These are phyloP conservation scores for Lyophyllum shimeji DNA, from an alignment of 768 basidiomycete genomes.

Conservation along the genomic window DNA sequence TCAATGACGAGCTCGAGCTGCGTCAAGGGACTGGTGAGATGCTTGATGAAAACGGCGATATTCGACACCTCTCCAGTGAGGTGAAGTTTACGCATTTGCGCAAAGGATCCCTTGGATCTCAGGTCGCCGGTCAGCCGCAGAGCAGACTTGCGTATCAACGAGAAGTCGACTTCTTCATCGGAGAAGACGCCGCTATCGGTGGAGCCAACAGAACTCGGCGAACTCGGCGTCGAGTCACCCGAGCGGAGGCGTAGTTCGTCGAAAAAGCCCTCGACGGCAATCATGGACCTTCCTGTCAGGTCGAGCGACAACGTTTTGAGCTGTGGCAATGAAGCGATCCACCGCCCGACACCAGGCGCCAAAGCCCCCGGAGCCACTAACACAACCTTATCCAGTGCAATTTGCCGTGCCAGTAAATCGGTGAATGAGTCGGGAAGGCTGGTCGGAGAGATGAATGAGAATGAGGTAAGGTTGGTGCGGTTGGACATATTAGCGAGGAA, in stretches of 20 bases:
- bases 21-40: conserved; percentile 63
- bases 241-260: conserved; percentile 64
- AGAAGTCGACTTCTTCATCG: conserved; percentile 74
- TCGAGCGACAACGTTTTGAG: conserved; percentile 70
- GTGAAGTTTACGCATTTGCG: conserved; percentile 56
- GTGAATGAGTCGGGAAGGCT: conserved; percentile 72
- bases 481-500: conserved; percentile 66
- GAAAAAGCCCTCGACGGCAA: conserved; percentile 81
- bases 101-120: conserved; percentile 55
- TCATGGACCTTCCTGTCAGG: conserved; percentile 63
- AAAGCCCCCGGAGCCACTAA: conserved; percentile 77
- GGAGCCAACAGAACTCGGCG: conserved; percentile 65
- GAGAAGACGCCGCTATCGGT: conserved; percentile 81
- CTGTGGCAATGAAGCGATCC: conserved; percentile 63
- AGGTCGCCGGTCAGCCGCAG: conserved; percentile 64
- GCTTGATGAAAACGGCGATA: conserved; percentile 70
- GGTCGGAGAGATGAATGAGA: conserved; percentile 70
- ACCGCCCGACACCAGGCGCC: conserved; percentile 67
- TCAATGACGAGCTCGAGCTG: conserved; percentile 76
- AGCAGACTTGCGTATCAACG: conserved; percentile 69
- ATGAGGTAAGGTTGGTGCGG: conserved; percentile 61
- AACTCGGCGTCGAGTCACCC: conserved; percentile 70
- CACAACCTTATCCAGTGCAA: conserved; percentile 56
- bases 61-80: conserved; percentile 71
- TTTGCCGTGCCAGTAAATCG: conserved; percentile 60